Evolutionary conservation across 2,329 filamentous ascomycete genomes (phyloP).

Genomic region (Clonostachys sp.): DNA sequence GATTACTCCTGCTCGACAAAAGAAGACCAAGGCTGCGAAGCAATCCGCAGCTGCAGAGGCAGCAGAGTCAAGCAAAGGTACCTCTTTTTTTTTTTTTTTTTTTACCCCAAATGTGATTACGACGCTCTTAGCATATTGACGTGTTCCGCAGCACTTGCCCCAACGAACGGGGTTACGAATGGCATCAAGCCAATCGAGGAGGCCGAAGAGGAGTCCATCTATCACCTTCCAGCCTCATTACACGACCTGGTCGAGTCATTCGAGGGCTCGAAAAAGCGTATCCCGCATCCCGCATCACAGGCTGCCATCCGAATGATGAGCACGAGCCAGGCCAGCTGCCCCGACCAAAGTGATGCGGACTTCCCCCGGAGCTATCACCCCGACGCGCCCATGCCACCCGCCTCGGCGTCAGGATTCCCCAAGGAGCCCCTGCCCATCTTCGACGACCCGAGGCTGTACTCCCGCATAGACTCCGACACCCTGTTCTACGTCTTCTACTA

Average conservation of each 20-base stretch:
- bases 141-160: conserved; percentile 19
- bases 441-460: conserved; percentile 84
- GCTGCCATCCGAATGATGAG: conserved; percentile 71
- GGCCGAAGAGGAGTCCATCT: conserved; percentile 74
- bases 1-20: conserved; percentile 21
- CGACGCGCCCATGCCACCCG: conserved; percentile 69
- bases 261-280: conserved; percentile 73
- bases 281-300: conserved; percentile 55
- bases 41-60: conserved; percentile 33
- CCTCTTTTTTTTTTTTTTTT: no score
- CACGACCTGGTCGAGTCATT: conserved; percentile 90
- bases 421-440: conserved; percentile 90
- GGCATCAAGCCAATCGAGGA: conserved; percentile 41
- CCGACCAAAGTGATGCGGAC: conserved; percentile 75
- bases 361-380: conserved; percentile 81
- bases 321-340: conserved; percentile 67
- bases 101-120: background rate
- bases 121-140: conserved; percentile 5
- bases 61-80: conserved; percentile 40
- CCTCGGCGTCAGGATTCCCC: conserved; percentile 77
- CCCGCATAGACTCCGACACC: conserved; percentile 88
- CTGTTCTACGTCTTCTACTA: conserved; percentile 99
- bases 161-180: conserved; percentile 48
- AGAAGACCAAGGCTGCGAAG: conserved; percentile 39
- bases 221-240: conserved; percentile 83